phyloP scores from a whole-genome alignment of 2,329 filamentous ascomycete species.

The Ophiostoma piceae region DNA sequence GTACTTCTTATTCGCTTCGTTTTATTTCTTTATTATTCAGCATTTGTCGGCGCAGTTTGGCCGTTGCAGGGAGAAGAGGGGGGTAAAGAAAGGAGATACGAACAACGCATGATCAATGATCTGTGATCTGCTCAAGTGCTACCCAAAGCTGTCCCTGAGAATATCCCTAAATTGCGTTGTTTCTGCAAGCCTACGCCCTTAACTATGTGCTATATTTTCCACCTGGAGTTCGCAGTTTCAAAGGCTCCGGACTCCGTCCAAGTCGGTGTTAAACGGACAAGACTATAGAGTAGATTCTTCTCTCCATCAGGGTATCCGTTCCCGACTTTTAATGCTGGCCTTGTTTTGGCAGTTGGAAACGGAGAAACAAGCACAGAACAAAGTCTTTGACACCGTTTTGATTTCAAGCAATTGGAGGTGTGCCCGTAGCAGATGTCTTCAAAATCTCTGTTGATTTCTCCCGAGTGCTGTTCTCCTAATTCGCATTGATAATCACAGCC shows the following conservation, averaged over 20 bases:
- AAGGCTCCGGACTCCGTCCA: slow-evolving; percentile 18
- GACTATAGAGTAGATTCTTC: neutral
- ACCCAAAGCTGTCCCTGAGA: neutral
- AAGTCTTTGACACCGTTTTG: neutral
- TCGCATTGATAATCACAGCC: neutral
- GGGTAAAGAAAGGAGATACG: neutral
- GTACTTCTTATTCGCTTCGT: neutral
- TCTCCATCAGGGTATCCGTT: slow-evolving; percentile 6
- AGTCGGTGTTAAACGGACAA: slow-evolving; percentile 10
- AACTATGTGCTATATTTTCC: neutral
- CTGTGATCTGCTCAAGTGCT: neutral
- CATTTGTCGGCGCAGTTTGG: neutral
- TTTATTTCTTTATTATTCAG: neutral
- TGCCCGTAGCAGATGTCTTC: neutral
- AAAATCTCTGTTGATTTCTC: neutral
- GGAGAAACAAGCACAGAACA: neutral
- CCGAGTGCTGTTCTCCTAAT: neutral
- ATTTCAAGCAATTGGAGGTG: neutral
- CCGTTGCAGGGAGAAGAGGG: neutral
- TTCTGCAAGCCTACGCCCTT: neutral
- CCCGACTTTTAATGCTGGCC: neutral
- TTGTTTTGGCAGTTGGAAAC: neutral
- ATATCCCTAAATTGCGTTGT: neutral
- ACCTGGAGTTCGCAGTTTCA: slow-evolving; percentile 16
- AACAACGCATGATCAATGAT: neutral